A percentile compares a stretch with the other conserved stretches of the same genome.
Conservation (phyloP, 192 early-diverging fungal species). For the Coemansia sp. region DNA sequence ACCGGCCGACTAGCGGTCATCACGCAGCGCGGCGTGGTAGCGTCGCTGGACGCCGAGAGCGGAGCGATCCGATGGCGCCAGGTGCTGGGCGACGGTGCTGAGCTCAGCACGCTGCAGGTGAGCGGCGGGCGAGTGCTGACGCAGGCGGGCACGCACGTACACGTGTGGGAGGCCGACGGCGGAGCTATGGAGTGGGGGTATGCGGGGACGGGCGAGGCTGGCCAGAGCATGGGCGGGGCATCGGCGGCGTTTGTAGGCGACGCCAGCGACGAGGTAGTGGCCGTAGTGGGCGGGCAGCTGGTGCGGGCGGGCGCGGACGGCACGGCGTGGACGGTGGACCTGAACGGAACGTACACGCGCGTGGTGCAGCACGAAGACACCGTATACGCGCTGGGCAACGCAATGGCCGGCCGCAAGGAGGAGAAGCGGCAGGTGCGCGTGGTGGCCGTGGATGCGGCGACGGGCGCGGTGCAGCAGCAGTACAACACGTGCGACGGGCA, state of each 20-base stretch:
- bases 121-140: slow-evolving; percentile 33
- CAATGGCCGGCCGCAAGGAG: slow-evolving; percentile 10
- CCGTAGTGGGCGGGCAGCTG: slow-evolving; percentile 28
- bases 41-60: slow-evolving; percentile 56
- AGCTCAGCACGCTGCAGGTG: slow-evolving; percentile 48
- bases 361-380: slow-evolving; percentile 25
- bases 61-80: slow-evolving; percentile 80
- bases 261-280: slow-evolving; percentile 31
- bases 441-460: slow-evolving; percentile 22
- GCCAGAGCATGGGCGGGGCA: too few species aligned
- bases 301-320: slow-evolving; percentile 15
- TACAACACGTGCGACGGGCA: slow-evolving; percentile 31
- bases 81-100: slow-evolving; percentile 58
- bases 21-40: slow-evolving; percentile 72
- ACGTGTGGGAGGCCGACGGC: slow-evolving; percentile 45
- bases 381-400: slow-evolving; percentile 37
- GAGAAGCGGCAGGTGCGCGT: slow-evolving; percentile 28
- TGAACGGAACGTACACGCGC: slow-evolving; percentile 36
- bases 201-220: slow-evolving; percentile 17
- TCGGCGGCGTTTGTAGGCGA: slow-evolving; percentile 37
- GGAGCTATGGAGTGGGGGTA: slow-evolving; percentile 13
- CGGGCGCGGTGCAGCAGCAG: slow-evolving; percentile 29
- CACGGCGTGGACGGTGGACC: slow-evolving; percentile 30
- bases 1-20: slow-evolving; percentile 49
- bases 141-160: slow-evolving; percentile 22